Base-by-base conservation (phyloP, 2,329 filamentous ascomycete species). In the Gnomoniopsis smithogilvyi region DNA sequence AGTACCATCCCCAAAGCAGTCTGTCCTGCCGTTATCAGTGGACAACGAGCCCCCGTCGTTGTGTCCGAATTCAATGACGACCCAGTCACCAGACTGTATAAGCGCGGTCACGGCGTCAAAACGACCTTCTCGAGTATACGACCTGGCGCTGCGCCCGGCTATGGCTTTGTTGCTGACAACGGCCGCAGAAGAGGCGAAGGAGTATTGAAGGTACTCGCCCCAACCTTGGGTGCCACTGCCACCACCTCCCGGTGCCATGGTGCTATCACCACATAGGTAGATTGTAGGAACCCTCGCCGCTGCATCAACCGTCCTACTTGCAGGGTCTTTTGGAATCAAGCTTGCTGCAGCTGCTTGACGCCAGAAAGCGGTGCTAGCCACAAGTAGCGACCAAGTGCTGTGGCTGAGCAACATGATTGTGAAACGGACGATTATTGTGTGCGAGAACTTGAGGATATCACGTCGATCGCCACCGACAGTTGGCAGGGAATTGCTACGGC, bases 21-120 rank as follows among this genome's bases (percentile, higher is more conserved):
- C 62, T 60, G 19, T 62, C 62, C n/a, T 59, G 61, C 11, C 63
- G 63, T 19, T 83, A 79, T 3, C 67, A 73, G 6, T 45, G 41
- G 10, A 2, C 46, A 50, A 38, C 51, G 36, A 50, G 46, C 56
- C 45, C 33, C 80, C 81, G 63, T 85, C 82, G 65, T 85, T 85
- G 72, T 84, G 81, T 0, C 82, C 82, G 66, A 85, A 84, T 62
- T 85, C 82, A 54, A 85, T 83, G 60, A 85, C 72, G 2, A 83
- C 80, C 65, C 78, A 82, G 69, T 85, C 82, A 53, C 78, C 79
- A 15, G 73, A 55, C 56, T 75, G 62, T 15, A 84, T 71, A 2
- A 72, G 63, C 21, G 69, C 67, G 60, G 76, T 72, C 61, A 84
- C 77, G 2, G 73, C 73, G 34, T 74, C 68, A 70, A 83, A 84